A percentile compares a stretch with the other conserved stretches of the same genome.
Evolutionary conservation across 2,329 filamentous ascomycete species (phyloP).

Genomic region (Catunica adiposa): DNA sequence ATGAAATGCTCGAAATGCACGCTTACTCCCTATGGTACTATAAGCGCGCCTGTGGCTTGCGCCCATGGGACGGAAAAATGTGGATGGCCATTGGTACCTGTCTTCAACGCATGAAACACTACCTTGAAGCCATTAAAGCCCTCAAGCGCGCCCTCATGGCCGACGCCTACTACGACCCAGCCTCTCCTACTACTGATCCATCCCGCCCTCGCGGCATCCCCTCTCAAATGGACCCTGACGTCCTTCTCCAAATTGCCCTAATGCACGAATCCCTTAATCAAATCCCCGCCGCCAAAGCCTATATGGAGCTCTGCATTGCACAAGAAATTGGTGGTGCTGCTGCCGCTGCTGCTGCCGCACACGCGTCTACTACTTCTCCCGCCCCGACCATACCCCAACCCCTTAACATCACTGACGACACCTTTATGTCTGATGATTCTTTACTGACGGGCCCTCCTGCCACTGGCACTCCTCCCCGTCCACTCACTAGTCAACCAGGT

Average conservation of each 20-base stretch:
- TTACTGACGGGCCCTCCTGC: not conserved
- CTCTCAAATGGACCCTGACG: constrained; percentile 67
- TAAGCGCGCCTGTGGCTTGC: constrained; percentile 78
- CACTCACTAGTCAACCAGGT: not conserved
- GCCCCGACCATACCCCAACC: not conserved
- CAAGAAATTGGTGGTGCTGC: constrained; percentile 62
- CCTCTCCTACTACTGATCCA: constrained; percentile 25
- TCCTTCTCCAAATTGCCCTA: constrained; percentile 72
- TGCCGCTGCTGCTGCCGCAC: constrained; percentile 23
- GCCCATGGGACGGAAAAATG: constrained; percentile 97
- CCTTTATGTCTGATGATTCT: constrained; percentile 19
- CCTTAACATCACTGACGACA: constrained; percentile 2
- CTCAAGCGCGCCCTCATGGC: constrained; percentile 83
- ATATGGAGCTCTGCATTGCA: constrained; percentile 90
- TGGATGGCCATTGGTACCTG: constrained; percentile 94
- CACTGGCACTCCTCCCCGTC: not conserved
- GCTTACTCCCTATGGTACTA: constrained; percentile 96
- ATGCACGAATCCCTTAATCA: constrained; percentile 74
- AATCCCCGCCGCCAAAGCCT: constrained; percentile 65
- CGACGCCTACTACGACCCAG: constrained; percentile 65
- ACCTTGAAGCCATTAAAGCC: constrained; percentile 84
- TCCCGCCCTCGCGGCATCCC: constrained; percentile 34
- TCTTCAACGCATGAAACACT: constrained; percentile 72
- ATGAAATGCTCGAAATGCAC: constrained; percentile 95
- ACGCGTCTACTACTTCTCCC: not conserved